Conservation (phyloP, 129 eudicot genomes). For the Centaurea solstitialis region DNA sequence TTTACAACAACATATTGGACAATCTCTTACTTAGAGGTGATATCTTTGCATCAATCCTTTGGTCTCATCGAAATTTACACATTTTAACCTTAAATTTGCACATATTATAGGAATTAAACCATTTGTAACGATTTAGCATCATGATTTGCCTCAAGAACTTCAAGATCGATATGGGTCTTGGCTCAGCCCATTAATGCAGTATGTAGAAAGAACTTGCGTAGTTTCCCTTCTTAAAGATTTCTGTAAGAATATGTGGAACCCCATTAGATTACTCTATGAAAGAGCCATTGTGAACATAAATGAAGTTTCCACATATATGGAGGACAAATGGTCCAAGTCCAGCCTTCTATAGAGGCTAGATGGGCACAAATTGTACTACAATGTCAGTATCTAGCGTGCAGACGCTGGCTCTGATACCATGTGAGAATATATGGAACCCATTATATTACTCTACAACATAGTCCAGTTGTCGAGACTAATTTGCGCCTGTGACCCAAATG, state of each 20-base stretch:
- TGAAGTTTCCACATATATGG: not conserved
- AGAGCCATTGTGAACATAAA: not conserved
- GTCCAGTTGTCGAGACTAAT: too few relatives aligned
- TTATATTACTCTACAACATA: too few relatives aligned
- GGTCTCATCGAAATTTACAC: not conserved
- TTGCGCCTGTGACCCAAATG: too few relatives aligned
- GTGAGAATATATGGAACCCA: too few relatives aligned
- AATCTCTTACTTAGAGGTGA: conserved; percentile 62
- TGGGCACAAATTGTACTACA: too few relatives aligned
- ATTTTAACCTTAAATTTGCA: conserved; percentile 1
- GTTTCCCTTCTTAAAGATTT: not conserved
- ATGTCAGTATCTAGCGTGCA: too few relatives aligned
- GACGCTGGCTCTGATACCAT: too few relatives aligned
- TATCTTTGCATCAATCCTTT: not conserved
- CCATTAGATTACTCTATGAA: too few relatives aligned
- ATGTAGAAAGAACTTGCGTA: conserved; percentile 11
- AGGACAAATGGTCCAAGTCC: not conserved
- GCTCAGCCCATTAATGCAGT: conserved; percentile 90
- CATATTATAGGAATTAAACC: conserved; percentile 59
- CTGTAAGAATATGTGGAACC: not conserved
- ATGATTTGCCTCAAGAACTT: conserved; percentile 77
- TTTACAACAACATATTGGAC: conserved; percentile 66
- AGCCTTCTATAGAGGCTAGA: not conserved
- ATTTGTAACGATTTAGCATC: conserved; percentile 80
- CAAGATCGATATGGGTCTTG: conserved; percentile 77